Conservation (phyloP, 2,329 filamentous ascomycete species). For the Rhinocladiella similis region DNA sequence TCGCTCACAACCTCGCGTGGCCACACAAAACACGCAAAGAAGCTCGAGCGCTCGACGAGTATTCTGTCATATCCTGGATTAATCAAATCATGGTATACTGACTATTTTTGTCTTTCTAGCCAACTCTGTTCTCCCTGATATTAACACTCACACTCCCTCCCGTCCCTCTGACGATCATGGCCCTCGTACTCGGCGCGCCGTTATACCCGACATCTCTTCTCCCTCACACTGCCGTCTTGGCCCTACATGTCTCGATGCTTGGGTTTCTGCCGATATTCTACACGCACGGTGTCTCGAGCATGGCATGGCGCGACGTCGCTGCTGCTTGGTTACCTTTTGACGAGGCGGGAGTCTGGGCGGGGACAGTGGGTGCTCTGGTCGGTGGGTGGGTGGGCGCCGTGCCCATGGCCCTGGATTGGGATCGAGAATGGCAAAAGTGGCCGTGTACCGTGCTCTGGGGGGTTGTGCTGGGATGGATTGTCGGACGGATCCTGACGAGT, state of each 20-base stretch:
- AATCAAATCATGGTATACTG: neutral
- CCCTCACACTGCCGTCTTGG: conserved; percentile 74
- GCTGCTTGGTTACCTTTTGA: conserved; percentile 73
- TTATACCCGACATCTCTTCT: conserved; percentile 70
- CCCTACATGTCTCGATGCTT: conserved; percentile 78
- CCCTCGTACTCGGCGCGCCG: conserved; percentile 84
- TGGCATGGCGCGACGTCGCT: conserved; percentile 69
- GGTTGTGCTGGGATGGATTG: conserved; percentile 72
- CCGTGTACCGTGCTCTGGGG: conserved; percentile 88
- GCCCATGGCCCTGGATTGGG: conserved; percentile 96
- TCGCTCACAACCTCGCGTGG: no score
- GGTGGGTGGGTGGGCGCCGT: conserved; percentile 93
- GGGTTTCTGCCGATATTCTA: conserved; percentile 80
- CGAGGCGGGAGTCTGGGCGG: conserved; percentile 71
- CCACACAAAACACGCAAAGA: no score
- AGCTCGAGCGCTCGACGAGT: neutral
- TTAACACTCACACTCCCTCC: conserved; percentile 55
- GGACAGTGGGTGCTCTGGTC: conserved; percentile 70
- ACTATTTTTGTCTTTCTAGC: conserved; percentile 9
- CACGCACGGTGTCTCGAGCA: conserved; percentile 73
- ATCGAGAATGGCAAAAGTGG: conserved; percentile 99
- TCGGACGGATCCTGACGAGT: conserved; percentile 50
- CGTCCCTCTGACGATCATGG: conserved; percentile 57
- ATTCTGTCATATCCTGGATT: neutral
- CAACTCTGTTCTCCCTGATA: conserved; percentile 58